Evolutionary conservation across 73 alveolate species (phyloP).

Genomic region (Paramecium biaurelia): DNA sequence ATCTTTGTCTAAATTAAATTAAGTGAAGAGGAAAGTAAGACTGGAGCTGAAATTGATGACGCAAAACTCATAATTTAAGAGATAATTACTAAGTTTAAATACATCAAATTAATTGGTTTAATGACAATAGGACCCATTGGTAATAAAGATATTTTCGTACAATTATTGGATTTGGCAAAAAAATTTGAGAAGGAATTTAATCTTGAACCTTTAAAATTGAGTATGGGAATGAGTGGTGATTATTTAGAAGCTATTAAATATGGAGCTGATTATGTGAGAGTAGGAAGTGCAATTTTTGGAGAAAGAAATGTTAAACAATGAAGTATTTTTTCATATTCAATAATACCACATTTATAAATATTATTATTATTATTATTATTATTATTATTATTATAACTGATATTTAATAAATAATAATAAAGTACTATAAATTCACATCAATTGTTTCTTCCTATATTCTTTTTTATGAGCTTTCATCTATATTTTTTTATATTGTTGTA

Average conservation of each 20-base stretch:
- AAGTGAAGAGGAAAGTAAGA: constrained; percentile 80
- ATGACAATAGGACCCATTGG: constrained; percentile 94
- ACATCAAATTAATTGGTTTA: constrained; percentile 80
- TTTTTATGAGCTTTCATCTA: background rate
- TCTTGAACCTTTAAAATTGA: constrained; percentile 72
- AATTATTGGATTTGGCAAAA: constrained; percentile 73
- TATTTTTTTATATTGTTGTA: background rate
- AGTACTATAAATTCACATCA: background rate
- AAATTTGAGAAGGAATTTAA: constrained; percentile 74
- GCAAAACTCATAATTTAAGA: constrained; percentile 66
- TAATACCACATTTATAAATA: background rate
- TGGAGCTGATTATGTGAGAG: constrained; percentile 93
- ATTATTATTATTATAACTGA: background rate
- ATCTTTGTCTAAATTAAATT: constrained; percentile 83
- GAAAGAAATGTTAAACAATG: constrained; percentile 60
- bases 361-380: background rate
- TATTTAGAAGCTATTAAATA: constrained; percentile 86
- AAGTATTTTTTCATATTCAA: background rate
- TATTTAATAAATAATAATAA: background rate
- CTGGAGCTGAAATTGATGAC: constrained; percentile 76
- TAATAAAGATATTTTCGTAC: constrained; percentile 79
- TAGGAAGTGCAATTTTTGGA: constrained; percentile 93
- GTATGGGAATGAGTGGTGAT: constrained; percentile 94
- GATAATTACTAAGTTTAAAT: constrained; percentile 73
- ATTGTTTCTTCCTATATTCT: background rate